phyloP scores from a whole-genome alignment of 2,329 filamentous ascomycete genomes.

The Paecilomyces variotii region DNA sequence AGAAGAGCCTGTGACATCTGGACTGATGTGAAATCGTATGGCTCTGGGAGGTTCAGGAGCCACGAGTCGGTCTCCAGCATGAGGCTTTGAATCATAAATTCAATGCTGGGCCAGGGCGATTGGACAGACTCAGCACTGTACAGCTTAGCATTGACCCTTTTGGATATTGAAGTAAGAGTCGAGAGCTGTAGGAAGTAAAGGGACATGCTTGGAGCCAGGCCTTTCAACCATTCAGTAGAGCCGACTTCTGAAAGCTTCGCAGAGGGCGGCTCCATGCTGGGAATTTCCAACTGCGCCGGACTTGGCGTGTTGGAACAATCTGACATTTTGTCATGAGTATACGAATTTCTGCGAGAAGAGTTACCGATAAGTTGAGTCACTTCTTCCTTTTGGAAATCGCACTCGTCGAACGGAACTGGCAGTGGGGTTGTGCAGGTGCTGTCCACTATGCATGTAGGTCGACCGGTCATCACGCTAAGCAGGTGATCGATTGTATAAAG shows the following conservation, averaged over 20 bases:
- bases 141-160: conserved; percentile 29
- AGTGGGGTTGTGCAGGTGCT: conserved; percentile 35
- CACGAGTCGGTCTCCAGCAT: conserved; percentile 32
- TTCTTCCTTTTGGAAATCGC: conserved; percentile 28
- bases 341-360: conserved; percentile 12
- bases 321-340: conserved; percentile 14
- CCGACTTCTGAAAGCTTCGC: conserved; percentile 13
- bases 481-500: conserved; percentile 36
- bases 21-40: conserved; percentile 33
- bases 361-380: conserved; percentile 20
- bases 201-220: conserved; percentile 28
- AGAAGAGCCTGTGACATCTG: conserved; percentile 27
- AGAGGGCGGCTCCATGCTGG: conserved; percentile 9
- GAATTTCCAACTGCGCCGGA: conserved; percentile 9
- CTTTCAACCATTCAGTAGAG: conserved; percentile 27
- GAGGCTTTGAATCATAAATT: conserved; percentile 30
- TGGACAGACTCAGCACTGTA: conserved; percentile 30
- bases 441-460: conserved; percentile 36
- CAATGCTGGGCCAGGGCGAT: conserved; percentile 30
- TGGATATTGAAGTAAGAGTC: conserved; percentile 28
- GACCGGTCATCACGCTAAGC: conserved; percentile 37
- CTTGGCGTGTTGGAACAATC: conserved; percentile 14
- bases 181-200: conserved; percentile 35
- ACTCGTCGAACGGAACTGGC: conserved; percentile 34
- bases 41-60: conserved; percentile 30